Evolutionary conservation across 78 protist genomes (phyloP), one percentile per base, ranked within the genome.

Genomic region (Cavenderia fasciculata): DNA sequence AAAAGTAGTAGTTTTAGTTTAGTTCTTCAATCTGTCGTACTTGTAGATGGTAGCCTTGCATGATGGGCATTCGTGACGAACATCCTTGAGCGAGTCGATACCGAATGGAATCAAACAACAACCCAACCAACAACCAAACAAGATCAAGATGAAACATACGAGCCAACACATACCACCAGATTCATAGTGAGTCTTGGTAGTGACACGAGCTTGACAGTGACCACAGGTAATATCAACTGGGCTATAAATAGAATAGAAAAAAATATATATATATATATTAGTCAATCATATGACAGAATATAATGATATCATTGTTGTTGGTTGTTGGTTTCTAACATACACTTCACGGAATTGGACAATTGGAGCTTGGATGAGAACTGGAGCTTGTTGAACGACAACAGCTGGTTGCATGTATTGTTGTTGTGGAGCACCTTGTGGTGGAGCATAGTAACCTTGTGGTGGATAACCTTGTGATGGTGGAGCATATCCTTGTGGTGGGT

Each of bases 71-170:
- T 25, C 23, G 84, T 86, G 92, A 12, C 34, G 52, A 21, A 86
- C 92, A 66, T 86, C 92, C 69, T 86, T 72, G 36, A 86, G 29
- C 34, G 92, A 86, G n/a, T 86, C 92, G 27, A 86, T 44, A 52
- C 68, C 63, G 31, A 86, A 71, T 72, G 92, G 92, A 74, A 86
- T 74, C 59, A 72, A 72, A 54, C 92, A 86, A 54, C 92, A 86
- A 65, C 92, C 92, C 31, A 86, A 74, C 76, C 70, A 72, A 51
- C 84, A 74, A 74, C 92, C 92, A 52, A n/a, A 59, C 21, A 86
- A 44, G 40, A 72, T 65, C 11, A 86, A 29, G 33, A 86, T 25
- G 75, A 47, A 65, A 51, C 76, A 61, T 21, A 63, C 49, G 31
- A 72, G 41, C 92, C 92, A 86, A 49, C 25, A 54, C 92, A 86